Evolutionary conservation across 257 asterid genomes (phyloP).

Genomic region (Perilla frutescens): DNA sequence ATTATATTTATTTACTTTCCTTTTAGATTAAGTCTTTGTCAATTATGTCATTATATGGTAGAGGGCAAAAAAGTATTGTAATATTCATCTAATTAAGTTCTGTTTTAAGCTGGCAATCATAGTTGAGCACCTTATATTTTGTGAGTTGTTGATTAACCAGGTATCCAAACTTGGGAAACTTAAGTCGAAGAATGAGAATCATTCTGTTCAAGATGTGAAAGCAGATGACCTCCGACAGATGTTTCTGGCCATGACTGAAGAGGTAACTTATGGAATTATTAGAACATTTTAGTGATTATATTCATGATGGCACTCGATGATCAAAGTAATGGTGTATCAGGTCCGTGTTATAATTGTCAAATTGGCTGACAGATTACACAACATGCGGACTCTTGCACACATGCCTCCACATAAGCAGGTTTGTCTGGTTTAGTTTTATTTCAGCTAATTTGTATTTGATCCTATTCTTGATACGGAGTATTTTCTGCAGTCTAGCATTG

Average conservation of each 20-base stretch:
- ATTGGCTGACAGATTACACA: conserved; percentile 93
- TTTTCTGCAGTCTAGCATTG: conserved; percentile 78
- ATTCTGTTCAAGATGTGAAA: conserved; percentile 89
- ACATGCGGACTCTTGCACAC: conserved; percentile 96
- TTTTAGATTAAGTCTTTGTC: conserved; percentile 12
- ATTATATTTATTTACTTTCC: background rate
- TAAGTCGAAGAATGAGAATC: conserved; percentile 74
- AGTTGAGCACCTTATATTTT: conserved; percentile 31
- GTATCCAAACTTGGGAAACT: conserved; percentile 96
- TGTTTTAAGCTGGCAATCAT: conserved; percentile 7
- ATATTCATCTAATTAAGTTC: conserved; percentile 8
- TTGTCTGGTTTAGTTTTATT: conserved; percentile 29
- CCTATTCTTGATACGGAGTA: conserved; percentile 27
- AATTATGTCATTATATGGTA: conserved; percentile 15
- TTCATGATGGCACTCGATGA: conserved; percentile 29
- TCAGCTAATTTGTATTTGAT: conserved; percentile 24
- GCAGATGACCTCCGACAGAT: conserved; percentile 97
- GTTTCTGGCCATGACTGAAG: conserved; percentile 98
- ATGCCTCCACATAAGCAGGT: conserved; percentile 99
- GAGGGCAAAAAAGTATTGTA: background rate
- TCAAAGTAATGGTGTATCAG: conserved; percentile 48
- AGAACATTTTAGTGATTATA: conserved; percentile 19
- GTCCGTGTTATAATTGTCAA: conserved; percentile 95
- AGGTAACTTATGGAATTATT: conserved; percentile 50
- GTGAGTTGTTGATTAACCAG: conserved; percentile 42